Evolutionary conservation across 306 rosid species (phyloP).

Genomic region (Dryas alaskensis): DNA sequence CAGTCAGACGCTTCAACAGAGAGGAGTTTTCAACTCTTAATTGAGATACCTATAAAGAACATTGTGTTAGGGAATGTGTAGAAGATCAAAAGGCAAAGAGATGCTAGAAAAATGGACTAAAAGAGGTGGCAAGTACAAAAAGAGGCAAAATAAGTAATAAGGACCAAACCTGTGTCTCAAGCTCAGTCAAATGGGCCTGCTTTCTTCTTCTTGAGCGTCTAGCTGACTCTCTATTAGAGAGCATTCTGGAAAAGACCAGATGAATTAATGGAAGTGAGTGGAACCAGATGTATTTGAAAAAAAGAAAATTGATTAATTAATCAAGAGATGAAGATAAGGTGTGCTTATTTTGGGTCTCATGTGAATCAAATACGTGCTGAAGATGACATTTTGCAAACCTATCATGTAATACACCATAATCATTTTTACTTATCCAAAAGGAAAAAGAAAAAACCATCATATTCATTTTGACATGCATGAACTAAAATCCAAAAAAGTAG

Average conservation of each 20-base stretch:
- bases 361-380: not conserved
- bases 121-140: not conserved
- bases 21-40: slow-evolving; percentile 83
- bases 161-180: slow-evolving; percentile 68
- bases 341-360: not conserved
- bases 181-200: slow-evolving; percentile 94
- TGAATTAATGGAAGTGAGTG: slow-evolving; percentile 11
- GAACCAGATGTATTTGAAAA: slow-evolving; percentile 7
- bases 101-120: slow-evolving; percentile 10
- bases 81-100: slow-evolving; percentile 6
- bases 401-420: not conserved
- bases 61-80: slow-evolving; percentile 18
- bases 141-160: slow-evolving; percentile 3
- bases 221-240: slow-evolving; percentile 95
- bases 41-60: slow-evolving; percentile 62
- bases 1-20: slow-evolving; percentile 65
- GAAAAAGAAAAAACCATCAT: not conserved
- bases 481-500: not conserved
- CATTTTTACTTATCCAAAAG: not conserved
- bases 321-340: slow-evolving; percentile 1
- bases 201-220: slow-evolving; percentile 96
- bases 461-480: not conserved
- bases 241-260: slow-evolving; percentile 65
- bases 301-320: slow-evolving; percentile 6
- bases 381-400: not conserved